These are phyloP conservation scores for Lactarius evosmus DNA, from an alignment of 768 basidiomycete genomes.

Conservation along the genomic window DNA sequence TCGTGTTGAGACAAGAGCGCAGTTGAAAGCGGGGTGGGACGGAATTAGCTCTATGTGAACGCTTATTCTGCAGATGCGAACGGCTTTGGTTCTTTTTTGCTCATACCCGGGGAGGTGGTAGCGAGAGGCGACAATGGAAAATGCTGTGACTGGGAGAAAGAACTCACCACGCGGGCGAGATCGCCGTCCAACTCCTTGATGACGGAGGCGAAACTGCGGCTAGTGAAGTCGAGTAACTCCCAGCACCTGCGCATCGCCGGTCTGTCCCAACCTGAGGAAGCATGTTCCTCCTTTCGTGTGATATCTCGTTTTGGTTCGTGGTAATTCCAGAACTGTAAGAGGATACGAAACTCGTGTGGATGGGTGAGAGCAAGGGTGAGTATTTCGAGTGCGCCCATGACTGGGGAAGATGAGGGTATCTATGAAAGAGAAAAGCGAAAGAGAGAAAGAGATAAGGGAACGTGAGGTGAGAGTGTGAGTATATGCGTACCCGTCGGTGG, in stretches of 20 bases:
- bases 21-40: background rate
- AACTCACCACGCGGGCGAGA: constrained; percentile 82
- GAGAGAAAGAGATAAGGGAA: background rate
- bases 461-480: background rate
- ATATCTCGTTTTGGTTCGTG: constrained; percentile 83
- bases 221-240: constrained; percentile 84
- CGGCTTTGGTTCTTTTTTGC: background rate
- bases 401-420: constrained; percentile 15
- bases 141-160: background rate
- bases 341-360: constrained; percentile 77
- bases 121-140: no score
- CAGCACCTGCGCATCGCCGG: constrained; percentile 85
- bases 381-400: constrained; percentile 59
- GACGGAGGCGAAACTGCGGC: constrained; percentile 86
- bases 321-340: constrained; percentile 81
- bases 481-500: background rate
- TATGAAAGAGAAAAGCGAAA: background rate
- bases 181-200: constrained; percentile 97
- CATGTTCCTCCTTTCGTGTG: constrained; percentile 65
- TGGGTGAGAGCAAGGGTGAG: constrained; percentile 69
- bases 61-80: background rate
- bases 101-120: background rate
- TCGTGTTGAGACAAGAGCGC: constrained; percentile 4
- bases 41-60: background rate
- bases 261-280: constrained; percentile 84